Base-by-base conservation (phyloP, 2,329 filamentous ascomycete species). In the Stemphylium vesicarium region DNA sequence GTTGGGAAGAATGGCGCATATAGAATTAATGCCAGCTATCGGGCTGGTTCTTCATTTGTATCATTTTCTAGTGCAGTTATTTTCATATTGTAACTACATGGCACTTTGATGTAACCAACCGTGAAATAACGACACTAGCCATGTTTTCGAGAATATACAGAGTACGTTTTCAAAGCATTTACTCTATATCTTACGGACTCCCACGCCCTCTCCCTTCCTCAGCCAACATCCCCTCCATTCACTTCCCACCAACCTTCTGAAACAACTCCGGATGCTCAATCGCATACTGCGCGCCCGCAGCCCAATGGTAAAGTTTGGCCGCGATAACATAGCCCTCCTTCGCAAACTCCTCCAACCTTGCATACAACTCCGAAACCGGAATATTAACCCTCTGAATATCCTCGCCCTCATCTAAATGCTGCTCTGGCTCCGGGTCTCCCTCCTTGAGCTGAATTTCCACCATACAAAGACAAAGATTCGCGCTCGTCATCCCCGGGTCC, bases 291-390 rank as follows among this genome's bases (percentile, higher is more conserved):
- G 68, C 64, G 1, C 67, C 67, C 3, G 65, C 65, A 40, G 67
- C 67, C 61, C 65, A 70, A 57, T 70, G 67, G 53, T 66, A 70
- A 53, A 70, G 47, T 48, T 70, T 70, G 0, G 67, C 67, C 16
- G 67, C 65, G 50, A 70, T 59, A 6, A 70, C 63, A 51, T 65
- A 69, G 4, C 64, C 65, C 44, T 69, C 60, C 39, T 56, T 59
- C 0, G 64, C 63, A 58, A 62, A 70, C 44, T 57, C 56, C 41
- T 64, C 67, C 45, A 70, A 39, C 37, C 57, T 38, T 7, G 52
- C 59, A 54, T 65, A 70, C 33, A 70, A 20, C 39, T 69, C 65
- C 2, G 47, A 49, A 41, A 70, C 38, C 26, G 67, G 67, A 5
- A 70, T 56, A 51, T 60, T 62, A 0, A 70, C 63, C n/a, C 67